Base-by-base conservation (phyloP, 352 stramenopile species). In the Phytophthora citrophthora region DNA sequence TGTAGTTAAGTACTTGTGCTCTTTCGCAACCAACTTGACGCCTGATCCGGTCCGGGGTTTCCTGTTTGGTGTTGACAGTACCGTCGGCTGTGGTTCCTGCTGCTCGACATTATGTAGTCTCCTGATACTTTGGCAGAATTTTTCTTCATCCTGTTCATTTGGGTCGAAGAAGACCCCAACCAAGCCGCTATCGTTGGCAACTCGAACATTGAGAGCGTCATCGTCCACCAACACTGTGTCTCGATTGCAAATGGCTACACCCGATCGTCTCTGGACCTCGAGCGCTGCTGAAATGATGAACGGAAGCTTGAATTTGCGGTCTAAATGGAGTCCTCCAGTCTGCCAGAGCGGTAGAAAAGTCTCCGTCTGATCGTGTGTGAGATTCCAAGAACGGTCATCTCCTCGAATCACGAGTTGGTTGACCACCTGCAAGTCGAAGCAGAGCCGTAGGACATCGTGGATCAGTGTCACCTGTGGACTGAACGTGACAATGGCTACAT, bases 151-250 rank as follows among this genome's bases (percentile, higher is more conserved):
- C 3, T 64, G 56, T 27, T 69, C 71, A 6, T 81, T 50, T 0
- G 82, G 72, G 32, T 95, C 84, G 53, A 91, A 95, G 62, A 81
- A 87, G 27, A 95, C 71, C 32, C 79, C 85, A 1, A 83, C 65
- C 29, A 93, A 81, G 60, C 87, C 87, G 55, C 81, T 86, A 60
- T 95, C 83, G 43, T 80, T 86, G 29, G 85, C 84, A 8, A 91
- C 83, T 20, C 79, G 76, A 31, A 95, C 72, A 52, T 95, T 95
- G 39, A 87, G 72, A 10, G 74, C 74, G 54, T 93, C 86, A 48
- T 95, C 87, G 60, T 95, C 87, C 40, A 95, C 82, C 8, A 95
- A 76, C 48, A 93, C 77, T 11, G 85, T 93, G 54, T 95, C 78
- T 1, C 68, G 57, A 49, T 87, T 93, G 44, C 79, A 54, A 7